phyloP scores from a whole-genome alignment of 1,284 basidiomycete species.

The Ceratorhiza oryzae-sativae region DNA sequence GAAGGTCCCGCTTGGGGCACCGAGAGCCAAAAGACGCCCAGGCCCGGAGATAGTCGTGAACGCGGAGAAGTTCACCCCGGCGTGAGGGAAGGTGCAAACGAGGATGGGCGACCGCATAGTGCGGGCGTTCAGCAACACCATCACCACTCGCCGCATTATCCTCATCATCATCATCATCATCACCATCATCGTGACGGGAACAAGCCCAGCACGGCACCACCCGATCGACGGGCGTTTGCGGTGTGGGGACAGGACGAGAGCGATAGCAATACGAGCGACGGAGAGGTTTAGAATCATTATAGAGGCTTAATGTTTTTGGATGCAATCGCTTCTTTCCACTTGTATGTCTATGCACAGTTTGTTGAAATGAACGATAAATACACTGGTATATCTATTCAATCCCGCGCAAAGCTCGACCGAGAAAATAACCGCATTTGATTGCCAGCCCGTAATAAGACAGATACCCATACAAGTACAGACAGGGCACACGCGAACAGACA shows the following conservation, averaged over 20 bases:
- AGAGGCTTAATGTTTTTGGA: neutral
- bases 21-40: constrained; percentile 25
- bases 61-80: constrained; percentile 31
- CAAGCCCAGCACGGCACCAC: constrained; percentile 32
- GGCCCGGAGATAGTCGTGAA: neutral
- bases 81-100: constrained; percentile 42
- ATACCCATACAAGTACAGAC: constrained; percentile 19
- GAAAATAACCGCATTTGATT: constrained; percentile 23
- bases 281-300: neutral
- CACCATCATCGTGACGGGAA: constrained; percentile 39
- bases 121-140: constrained; percentile 56
- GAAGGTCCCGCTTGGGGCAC: neutral
- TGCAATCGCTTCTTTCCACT: neutral
- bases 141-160: constrained; percentile 54
- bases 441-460: constrained; percentile 32
- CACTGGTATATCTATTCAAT: neutral
- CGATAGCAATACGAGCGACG: constrained; percentile 67
- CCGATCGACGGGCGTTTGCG: constrained; percentile 69
- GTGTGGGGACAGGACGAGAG: constrained; percentile 88
- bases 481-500: constrained; percentile 12
- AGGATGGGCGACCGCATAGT: constrained; percentile 31
- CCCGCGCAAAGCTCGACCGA: neutral
- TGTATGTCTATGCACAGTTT: neutral
- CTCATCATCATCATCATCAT: constrained; percentile 41
- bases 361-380: constrained; percentile 11